Evolutionary conservation across 1,139 yeast species (phyloP), one percentile per base, ranked within the genome.

Genomic region (Pichia sp.): DNA sequence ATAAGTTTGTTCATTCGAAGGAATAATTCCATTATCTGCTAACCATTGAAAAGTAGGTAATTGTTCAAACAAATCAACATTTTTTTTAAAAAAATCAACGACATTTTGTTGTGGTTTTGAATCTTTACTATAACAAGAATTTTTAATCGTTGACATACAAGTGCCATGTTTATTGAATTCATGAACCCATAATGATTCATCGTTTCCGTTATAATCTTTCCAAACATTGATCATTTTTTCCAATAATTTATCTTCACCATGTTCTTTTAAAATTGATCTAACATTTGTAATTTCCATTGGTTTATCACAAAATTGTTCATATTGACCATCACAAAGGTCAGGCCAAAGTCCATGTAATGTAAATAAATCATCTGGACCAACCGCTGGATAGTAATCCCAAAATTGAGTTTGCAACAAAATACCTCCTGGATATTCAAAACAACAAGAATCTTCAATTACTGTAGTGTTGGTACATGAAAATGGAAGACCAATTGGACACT

Each of bases 161-260:
- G 97, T 89, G 4, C 92, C 97, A 62, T 92, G 98, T 66, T 92
- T 92, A 70, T 90, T 90, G 73, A 79, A 92, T 67, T 92, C 98
- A 65, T 92, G 97, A 32, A 79, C 74, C 97, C 98, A 92, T 49
- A 92, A 71, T 28, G 76, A 68, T 53, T 81, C 87, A 63, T 89
- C 96, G 52, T 75, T 63, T 2, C 94, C 92, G 51, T 79, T 79
- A 65, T 75, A 78, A 61, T 86, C 85, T 65, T 86, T 86, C 97
- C 97, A 92, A 47, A 74, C 67, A 28, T 59, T 58, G 26, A 70
- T 61, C 88, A 92, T 81, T 51, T 76, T 75, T 3, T 69, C 65
- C 44, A 83, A 71, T 48, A 92, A 71, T 4, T 70, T 78, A 26
- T 64, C 58, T 47, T 80, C 81, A 42, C 71, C 68, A 52, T 79